Evolutionary conservation across 129 eudicot genomes (phyloP).

Genomic region (Scalesia atractyloides): DNA sequence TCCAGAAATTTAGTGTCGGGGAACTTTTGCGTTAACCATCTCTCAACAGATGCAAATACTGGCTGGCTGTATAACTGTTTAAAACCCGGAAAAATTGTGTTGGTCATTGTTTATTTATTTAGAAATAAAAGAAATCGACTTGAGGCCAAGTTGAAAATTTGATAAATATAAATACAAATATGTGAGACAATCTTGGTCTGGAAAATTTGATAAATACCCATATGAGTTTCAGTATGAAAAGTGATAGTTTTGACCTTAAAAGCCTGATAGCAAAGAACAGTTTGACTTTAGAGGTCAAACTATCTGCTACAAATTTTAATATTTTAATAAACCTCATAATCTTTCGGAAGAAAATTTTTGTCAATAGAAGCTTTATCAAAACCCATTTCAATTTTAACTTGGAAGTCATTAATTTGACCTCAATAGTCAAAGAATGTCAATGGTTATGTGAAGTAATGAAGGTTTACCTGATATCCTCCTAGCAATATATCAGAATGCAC

Average conservation of each 20-base stretch:
- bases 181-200: not conserved
- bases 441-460: slow-evolving; percentile 24
- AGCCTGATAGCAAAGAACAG: not conserved
- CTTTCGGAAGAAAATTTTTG: not conserved
- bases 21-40: slow-evolving; percentile 39
- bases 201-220: not conserved
- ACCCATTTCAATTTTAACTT: not conserved
- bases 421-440: slow-evolving; percentile 6
- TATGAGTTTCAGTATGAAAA: not conserved
- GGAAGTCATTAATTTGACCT: slow-evolving; percentile 13
- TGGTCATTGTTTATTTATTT: not conserved
- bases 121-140: not conserved
- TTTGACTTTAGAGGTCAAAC: slow-evolving; percentile 3
- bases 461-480: slow-evolving; percentile 78
- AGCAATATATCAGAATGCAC: slow-evolving; percentile 67
- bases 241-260: not conserved
- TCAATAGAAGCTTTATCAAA: not conserved
- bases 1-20: slow-evolving; percentile 43
- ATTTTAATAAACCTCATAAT: not conserved
- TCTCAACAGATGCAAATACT: slow-evolving; percentile 46
- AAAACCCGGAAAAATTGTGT: not conserved
- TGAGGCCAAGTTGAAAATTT: too few species aligned
- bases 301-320: too few species aligned
- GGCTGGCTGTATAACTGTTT: slow-evolving; percentile 65
- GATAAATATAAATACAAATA: not conserved